Evolutionary conservation across 2,329 filamentous ascomycete genomes (phyloP).

Genomic region (Zelopaecilomyces penicillatus): DNA sequence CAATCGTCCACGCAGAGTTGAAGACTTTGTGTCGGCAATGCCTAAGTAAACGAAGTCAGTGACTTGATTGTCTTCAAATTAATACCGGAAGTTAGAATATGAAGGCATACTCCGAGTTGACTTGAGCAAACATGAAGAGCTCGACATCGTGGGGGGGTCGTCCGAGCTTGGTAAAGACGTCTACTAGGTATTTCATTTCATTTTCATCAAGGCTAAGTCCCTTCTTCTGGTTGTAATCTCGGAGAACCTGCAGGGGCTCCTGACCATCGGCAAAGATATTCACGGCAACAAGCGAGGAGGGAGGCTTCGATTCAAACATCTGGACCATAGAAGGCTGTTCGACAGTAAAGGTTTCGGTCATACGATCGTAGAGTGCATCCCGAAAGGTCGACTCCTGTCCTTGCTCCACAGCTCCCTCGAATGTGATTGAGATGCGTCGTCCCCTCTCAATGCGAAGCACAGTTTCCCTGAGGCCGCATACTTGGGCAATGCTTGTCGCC

Average conservation of each 20-base stretch:
- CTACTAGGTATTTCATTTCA: slow-evolving; percentile 91
- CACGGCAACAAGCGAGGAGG: slow-evolving; percentile 61
- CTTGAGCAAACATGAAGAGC: slow-evolving; percentile 98
- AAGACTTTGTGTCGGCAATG: slow-evolving; percentile 84
- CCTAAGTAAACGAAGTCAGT: slow-evolving; percentile 6
- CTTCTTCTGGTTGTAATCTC: slow-evolving; percentile 73
- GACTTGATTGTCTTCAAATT: slow-evolving; percentile 2
- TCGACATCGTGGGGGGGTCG: slow-evolving; percentile 79
- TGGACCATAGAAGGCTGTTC: slow-evolving; percentile 58
- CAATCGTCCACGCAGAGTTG: slow-evolving; percentile 93
- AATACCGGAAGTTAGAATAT: not conserved
- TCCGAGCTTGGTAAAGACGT: slow-evolving; percentile 37
- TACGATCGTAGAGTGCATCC: slow-evolving; percentile 80
- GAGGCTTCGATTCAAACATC: slow-evolving; percentile 68
- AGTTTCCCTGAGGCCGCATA: slow-evolving; percentile 68
- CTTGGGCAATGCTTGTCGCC: slow-evolving; percentile 85
- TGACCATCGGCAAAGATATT: slow-evolving; percentile 59
- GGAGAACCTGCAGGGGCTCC: slow-evolving; percentile 62
- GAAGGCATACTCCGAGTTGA: slow-evolving; percentile 70
- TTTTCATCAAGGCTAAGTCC: slow-evolving; percentile 80
- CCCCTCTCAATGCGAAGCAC: slow-evolving; percentile 80
- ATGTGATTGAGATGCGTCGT: slow-evolving; percentile 62
- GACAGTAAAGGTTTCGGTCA: slow-evolving; percentile 77
- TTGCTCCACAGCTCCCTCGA: slow-evolving; percentile 37
- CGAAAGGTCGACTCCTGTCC: slow-evolving; percentile 47